Evolutionary conservation across 345 rosid species (phyloP).

Genomic region (Populus euphratica): DNA sequence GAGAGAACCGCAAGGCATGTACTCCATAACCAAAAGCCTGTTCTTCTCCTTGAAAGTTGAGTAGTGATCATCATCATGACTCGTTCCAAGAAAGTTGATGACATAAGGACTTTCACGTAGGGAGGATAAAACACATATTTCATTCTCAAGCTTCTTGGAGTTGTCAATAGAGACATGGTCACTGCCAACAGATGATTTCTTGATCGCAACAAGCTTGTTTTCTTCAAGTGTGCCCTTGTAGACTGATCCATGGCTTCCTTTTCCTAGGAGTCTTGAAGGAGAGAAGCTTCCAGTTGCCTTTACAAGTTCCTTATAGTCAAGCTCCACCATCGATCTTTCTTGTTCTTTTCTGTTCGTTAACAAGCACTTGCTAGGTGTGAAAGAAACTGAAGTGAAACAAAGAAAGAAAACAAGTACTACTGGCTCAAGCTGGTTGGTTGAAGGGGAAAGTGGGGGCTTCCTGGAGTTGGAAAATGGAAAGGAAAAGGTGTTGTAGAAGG

Average conservation of each 20-base stretch:
- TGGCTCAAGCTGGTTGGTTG: neutral
- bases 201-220: conserved; percentile 47
- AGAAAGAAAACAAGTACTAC: neutral
- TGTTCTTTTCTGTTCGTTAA: neutral
- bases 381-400: conserved; percentile 1
- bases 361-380: neutral
- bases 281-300: conserved; percentile 56
- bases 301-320: conserved; percentile 51
- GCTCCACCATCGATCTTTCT: conserved; percentile 23
- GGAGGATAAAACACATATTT: conserved; percentile 51
- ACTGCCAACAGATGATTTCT: conserved; percentile 30
- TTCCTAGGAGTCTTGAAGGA: conserved; percentile 53
- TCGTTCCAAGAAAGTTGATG: conserved; percentile 43
- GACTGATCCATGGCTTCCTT: conserved; percentile 77
- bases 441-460: conserved; percentile 11
- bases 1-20: conserved; percentile 71
- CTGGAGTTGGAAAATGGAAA: conserved; percentile 6
- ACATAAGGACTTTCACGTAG: conserved; percentile 34
- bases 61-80: neutral
- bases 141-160: conserved; percentile 51
- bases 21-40: conserved; percentile 62
- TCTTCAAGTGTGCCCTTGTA: conserved; percentile 37
- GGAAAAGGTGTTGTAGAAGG: conserved; percentile 3
- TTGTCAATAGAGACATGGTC: conserved; percentile 27
- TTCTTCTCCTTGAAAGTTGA: conserved; percentile 1